Percentiles rank a stretch among this genome's conserved stretches.
These are phyloP conservation scores for Rhodocollybia butyracea DNA, from an alignment of 768 basidiomycete species.

Conservation along the genomic window DNA sequence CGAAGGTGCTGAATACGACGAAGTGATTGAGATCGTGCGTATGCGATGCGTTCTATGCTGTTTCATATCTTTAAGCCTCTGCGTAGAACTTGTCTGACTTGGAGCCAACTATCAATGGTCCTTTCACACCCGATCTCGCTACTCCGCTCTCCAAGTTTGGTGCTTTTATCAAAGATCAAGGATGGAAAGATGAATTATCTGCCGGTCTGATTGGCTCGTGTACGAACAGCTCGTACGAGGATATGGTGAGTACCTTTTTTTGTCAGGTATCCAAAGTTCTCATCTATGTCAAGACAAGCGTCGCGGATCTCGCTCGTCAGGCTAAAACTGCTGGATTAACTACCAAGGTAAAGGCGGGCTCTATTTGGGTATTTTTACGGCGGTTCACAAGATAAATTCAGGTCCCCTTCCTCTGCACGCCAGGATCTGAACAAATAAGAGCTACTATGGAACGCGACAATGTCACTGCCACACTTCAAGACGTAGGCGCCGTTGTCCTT, in stretches of 20 bases:
- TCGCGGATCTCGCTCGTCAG: conserved; percentile 87
- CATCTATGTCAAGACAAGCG: conserved; percentile 63
- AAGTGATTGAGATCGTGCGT: conserved; percentile 88
- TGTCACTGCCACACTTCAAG: conserved; percentile 75
- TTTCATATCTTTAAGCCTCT: conserved; percentile 3
- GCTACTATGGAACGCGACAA: conserved; percentile 97
- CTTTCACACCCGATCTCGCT: conserved; percentile 95
- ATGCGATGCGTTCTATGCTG: not conserved
- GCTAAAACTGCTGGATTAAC: conserved; percentile 81
- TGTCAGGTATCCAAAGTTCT: conserved; percentile 2
- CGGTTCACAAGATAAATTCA: conserved; percentile 17
- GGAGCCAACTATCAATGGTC: conserved; percentile 93
- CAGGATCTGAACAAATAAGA: conserved; percentile 93
- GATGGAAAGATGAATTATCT: conserved; percentile 92
- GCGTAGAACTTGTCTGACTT: conserved; percentile 79
- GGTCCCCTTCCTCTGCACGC: conserved; percentile 86
- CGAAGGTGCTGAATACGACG: conserved; percentile 88
- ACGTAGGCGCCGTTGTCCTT: conserved; percentile 90
- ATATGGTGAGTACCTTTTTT: conserved; percentile 56
- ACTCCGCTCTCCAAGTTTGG: conserved; percentile 92
- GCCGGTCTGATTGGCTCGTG: conserved; percentile 97
- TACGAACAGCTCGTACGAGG: conserved; percentile 97
- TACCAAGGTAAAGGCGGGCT: conserved; percentile 53
- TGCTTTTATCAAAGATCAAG: conserved; percentile 72
- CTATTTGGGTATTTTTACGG: not conserved